Evolutionary conservation across 1,284 basidiomycete genomes (phyloP).

Genomic region (Afroboletus lepidellus): DNA sequence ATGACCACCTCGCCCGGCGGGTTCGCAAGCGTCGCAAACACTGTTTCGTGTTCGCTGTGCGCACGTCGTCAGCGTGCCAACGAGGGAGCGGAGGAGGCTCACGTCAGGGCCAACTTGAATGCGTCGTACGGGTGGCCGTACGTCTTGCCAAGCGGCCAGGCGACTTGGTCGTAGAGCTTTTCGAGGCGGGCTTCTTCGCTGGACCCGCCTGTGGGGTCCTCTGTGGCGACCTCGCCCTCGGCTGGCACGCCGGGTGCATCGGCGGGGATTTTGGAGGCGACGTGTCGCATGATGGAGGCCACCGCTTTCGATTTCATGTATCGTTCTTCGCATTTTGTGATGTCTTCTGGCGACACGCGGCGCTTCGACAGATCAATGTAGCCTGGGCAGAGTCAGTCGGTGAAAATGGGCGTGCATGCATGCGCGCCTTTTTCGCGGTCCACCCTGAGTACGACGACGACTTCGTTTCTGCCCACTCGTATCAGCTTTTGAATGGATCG

Average conservation of each 20-base stretch:
- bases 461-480: constrained; percentile 96
- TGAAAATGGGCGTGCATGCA: too few relatives aligned
- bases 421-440: constrained; percentile 95
- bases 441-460: constrained; percentile 96
- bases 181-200: constrained; percentile 79
- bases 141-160: constrained; percentile 90
- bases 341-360: constrained; percentile 98
- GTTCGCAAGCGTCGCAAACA: constrained; percentile 73
- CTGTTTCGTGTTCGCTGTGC: constrained; percentile 83
- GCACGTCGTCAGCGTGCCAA: background rate
- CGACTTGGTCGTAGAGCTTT: constrained; percentile 86
- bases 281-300: constrained; percentile 91
- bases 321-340: constrained; percentile 96
- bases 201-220: constrained; percentile 41
- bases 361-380: constrained; percentile 99
- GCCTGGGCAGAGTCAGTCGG: constrained; percentile 49
- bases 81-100: constrained; percentile 29
- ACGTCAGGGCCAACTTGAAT: constrained; percentile 95
- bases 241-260: constrained; percentile 29
- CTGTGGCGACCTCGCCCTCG: constrained; percentile 18
- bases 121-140: constrained; percentile 98
- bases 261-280: constrained; percentile 81
- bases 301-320: constrained; percentile 98
- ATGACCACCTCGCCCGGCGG: constrained; percentile 63
- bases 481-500: constrained; percentile 98